Percentiles rank a stretch among this genome's conserved stretches.
These are phyloP conservation scores for Candida sphagnicola DNA, from an alignment of 805 yeast genomes.

Conservation along the genomic window DNA sequence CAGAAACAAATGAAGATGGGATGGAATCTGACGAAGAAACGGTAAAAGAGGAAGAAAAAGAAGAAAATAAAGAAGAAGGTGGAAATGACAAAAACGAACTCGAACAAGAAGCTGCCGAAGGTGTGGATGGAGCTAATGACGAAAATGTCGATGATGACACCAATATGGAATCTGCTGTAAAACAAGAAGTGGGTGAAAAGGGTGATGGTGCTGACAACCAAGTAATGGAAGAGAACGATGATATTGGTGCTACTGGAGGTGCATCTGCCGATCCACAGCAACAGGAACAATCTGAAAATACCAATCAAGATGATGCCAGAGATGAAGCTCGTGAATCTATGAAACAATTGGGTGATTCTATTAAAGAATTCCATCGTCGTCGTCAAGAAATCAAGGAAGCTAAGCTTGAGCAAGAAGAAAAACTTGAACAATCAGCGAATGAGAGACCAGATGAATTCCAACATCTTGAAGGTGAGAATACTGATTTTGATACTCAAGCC, in stretches of 20 bases:
- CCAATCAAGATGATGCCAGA: constrained; percentile 48
- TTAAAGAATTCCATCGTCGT: constrained; percentile 89
- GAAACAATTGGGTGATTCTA: constrained; percentile 85
- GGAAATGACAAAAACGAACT: constrained; percentile 29
- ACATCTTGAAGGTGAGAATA: constrained; percentile 75
- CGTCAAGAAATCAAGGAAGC: constrained; percentile 82
- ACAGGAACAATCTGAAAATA: constrained; percentile 37
- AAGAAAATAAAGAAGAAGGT: constrained; percentile 39
- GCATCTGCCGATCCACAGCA: constrained; percentile 37
- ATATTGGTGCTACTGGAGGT: constrained; percentile 65
- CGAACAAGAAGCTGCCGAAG: constrained; percentile 42
- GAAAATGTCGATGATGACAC: constrained; percentile 42
- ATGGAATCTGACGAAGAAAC: constrained; percentile 24
- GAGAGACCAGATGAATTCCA: constrained; percentile 83
- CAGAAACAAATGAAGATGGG: constrained; percentile 28
- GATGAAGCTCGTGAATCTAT: constrained; percentile 72
- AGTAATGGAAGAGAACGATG: constrained; percentile 56
- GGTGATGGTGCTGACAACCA: constrained; percentile 61
- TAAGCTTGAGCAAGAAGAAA: constrained; percentile 38
- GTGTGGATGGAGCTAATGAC: constrained; percentile 50
- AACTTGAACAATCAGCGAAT: constrained; percentile 50
- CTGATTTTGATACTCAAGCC: constrained; percentile 83
- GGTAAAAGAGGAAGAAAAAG: constrained; percentile 21
- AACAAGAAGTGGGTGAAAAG: constrained; percentile 56
- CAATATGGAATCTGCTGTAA: constrained; percentile 55